Conservation (phyloP, 2,329 filamentous ascomycete species). For the Trichoderma sp. region DNA sequence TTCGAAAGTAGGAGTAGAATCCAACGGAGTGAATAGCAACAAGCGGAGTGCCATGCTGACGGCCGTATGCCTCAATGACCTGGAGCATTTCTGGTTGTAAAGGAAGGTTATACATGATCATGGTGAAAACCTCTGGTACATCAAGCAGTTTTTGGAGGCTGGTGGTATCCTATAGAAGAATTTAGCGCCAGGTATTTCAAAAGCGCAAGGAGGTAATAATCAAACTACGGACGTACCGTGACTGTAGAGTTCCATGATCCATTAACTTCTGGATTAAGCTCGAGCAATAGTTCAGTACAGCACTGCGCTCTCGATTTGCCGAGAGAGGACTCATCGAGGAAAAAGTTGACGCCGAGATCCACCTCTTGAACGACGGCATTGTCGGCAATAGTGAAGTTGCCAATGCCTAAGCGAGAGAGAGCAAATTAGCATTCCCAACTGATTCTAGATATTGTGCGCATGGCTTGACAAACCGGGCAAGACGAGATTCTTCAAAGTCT, state of each 20-base stretch:
- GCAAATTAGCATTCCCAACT: background rate
- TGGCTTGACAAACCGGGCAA: slow-evolving; percentile 65
- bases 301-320: slow-evolving; percentile 79
- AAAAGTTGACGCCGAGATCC: slow-evolving; percentile 96
- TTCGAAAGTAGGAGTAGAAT: slow-evolving; percentile 88
- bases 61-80: slow-evolving; percentile 52
- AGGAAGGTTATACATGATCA: slow-evolving; percentile 60
- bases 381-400: slow-evolving; percentile 89
- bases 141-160: slow-evolving; percentile 49
- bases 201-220: background rate
- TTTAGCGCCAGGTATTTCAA: slow-evolving; percentile 21
- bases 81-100: slow-evolving; percentile 50
- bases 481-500: slow-evolving; percentile 96
- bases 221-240: slow-evolving; percentile 35
- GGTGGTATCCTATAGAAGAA: slow-evolving; percentile 35
- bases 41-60: slow-evolving; percentile 67
- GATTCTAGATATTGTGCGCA: background rate
- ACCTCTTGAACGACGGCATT: slow-evolving; percentile 73
- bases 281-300: slow-evolving; percentile 74
- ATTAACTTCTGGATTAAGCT: slow-evolving; percentile 90
- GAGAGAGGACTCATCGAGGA: slow-evolving; percentile 77
- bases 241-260: slow-evolving; percentile 68
- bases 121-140: slow-evolving; percentile 50
- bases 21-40: slow-evolving; percentile 87
- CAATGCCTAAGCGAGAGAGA: slow-evolving; percentile 63